Evolutionary conservation across 768 basidiomycete genomes (phyloP).

Genomic region (Lentinus tigrinus): DNA sequence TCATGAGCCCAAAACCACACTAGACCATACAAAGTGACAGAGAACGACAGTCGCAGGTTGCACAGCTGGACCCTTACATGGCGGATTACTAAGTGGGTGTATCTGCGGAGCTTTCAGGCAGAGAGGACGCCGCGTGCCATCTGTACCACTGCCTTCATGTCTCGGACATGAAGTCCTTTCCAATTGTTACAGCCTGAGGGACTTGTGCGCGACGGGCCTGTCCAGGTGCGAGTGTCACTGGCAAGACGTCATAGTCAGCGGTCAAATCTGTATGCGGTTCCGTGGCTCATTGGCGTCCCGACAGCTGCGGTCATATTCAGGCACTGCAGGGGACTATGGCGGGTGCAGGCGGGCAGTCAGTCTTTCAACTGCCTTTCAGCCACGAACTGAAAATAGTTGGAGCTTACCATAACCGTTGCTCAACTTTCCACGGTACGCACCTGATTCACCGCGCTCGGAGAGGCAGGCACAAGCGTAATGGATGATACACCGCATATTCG

Average conservation of each 20-base stretch:
- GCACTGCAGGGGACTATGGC: neutral
- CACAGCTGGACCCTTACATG: too few species aligned
- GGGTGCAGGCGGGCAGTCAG: neutral
- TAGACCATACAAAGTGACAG: too few species aligned
- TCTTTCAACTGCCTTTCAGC: neutral
- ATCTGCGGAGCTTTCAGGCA: too few species aligned
- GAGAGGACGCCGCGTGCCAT: too few species aligned
- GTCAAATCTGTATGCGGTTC: neutral
- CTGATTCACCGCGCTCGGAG: neutral
- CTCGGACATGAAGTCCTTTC: too few species aligned
- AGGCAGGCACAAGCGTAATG: neutral
- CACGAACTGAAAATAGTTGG: neutral
- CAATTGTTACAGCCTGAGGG: neutral
- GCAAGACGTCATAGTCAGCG: neutral
- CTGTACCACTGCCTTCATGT: too few species aligned
- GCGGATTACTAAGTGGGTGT: too few species aligned
- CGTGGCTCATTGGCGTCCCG: neutral
- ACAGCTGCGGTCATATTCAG: neutral
- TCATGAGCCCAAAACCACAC: too few species aligned
- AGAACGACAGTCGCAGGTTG: too few species aligned
- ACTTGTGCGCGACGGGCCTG: neutral
- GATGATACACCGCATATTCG: neutral
- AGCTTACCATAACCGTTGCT: neutral
- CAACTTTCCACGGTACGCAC: too few species aligned
- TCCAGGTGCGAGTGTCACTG: neutral